A percentile compares a stretch with the other conserved stretches of the same genome.
These are phyloP conservation scores for Nicotiana benthamiana DNA, from an alignment of 257 asterid species.

Conservation along the genomic window DNA sequence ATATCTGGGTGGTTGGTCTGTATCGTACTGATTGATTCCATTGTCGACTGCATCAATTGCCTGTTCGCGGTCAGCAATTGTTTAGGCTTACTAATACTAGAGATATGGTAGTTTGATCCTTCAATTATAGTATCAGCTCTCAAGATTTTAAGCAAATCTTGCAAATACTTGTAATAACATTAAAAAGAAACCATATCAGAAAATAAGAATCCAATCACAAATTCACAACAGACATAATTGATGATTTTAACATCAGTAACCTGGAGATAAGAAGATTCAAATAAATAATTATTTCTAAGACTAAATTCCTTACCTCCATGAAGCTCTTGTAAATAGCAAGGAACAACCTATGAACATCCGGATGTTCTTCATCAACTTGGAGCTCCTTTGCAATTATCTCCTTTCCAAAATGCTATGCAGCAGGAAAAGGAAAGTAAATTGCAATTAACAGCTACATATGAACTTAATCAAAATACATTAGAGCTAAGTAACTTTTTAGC, in stretches of 20 bases:
- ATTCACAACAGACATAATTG: not conserved
- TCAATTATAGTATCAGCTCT: not conserved
- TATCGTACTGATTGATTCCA: slow-evolving; percentile 23
- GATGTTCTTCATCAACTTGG: slow-evolving; percentile 14
- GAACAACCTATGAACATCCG: slow-evolving; percentile 15
- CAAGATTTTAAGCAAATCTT: not conserved
- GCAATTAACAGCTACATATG: not conserved
- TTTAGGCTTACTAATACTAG: not conserved
- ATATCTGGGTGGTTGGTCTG: slow-evolving; percentile 21
- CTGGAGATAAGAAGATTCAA: not conserved
- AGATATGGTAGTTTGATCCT: not conserved
- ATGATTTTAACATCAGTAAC: not conserved
- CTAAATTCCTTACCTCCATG: slow-evolving; percentile 8
- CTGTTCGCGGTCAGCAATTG: not conserved
- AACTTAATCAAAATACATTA: not conserved
- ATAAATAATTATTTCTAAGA: not conserved
- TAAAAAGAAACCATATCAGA: not conserved
- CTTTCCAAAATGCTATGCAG: slow-evolving; percentile 14
- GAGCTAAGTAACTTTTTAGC: not conserved
- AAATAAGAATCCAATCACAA: not conserved
- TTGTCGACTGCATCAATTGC: slow-evolving; percentile 28
- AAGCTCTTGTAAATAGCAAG: slow-evolving; percentile 19
- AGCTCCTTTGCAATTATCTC: slow-evolving; percentile 21
- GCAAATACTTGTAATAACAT: not conserved
- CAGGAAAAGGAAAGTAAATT: not conserved